Conservation (phyloP, 2,329 filamentous ascomycete genomes). For the Aspergillus tamarii region DNA sequence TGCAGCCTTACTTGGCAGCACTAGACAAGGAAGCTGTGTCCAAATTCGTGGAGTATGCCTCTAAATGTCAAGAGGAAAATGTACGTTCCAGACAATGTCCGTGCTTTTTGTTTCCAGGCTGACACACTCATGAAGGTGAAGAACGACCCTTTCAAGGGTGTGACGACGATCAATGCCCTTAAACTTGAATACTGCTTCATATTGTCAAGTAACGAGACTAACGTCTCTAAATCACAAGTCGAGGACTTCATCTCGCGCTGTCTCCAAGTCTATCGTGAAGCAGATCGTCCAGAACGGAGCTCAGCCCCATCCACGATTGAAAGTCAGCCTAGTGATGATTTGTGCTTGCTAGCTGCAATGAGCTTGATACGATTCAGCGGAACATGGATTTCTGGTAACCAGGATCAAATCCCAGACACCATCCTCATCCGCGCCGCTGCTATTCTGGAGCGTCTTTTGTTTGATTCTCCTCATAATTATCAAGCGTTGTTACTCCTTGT, state of each 20-base stretch:
- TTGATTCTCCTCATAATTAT: slow-evolving; percentile 52
- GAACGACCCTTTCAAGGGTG: slow-evolving; percentile 27
- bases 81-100: slow-evolving; percentile 7
- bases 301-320: slow-evolving; percentile 42
- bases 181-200: slow-evolving; percentile 49
- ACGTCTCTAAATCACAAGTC: slow-evolving; percentile 28
- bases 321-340: slow-evolving; percentile 48
- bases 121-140: slow-evolving; percentile 20
- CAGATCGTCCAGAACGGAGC: slow-evolving; percentile 25
- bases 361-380: slow-evolving; percentile 39
- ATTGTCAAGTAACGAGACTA: slow-evolving; percentile 35
- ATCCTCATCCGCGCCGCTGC: slow-evolving; percentile 42
- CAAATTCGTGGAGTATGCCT: slow-evolving; percentile 33
- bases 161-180: slow-evolving; percentile 45
- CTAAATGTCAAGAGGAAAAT: slow-evolving; percentile 21
- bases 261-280: slow-evolving; percentile 37
- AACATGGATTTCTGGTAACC: slow-evolving; percentile 19
- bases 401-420: slow-evolving; percentile 28
- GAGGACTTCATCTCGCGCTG: slow-evolving; percentile 45
- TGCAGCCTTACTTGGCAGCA: slow-evolving; percentile 38
- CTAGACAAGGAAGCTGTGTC: slow-evolving; percentile 31
- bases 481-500: slow-evolving; percentile 48
- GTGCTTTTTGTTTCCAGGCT: not conserved
- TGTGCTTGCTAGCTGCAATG: slow-evolving; percentile 49
- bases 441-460: slow-evolving; percentile 44